Conservation (phyloP, 2,329 filamentous ascomycete species). For the Camptophora hylomeconis region DNA sequence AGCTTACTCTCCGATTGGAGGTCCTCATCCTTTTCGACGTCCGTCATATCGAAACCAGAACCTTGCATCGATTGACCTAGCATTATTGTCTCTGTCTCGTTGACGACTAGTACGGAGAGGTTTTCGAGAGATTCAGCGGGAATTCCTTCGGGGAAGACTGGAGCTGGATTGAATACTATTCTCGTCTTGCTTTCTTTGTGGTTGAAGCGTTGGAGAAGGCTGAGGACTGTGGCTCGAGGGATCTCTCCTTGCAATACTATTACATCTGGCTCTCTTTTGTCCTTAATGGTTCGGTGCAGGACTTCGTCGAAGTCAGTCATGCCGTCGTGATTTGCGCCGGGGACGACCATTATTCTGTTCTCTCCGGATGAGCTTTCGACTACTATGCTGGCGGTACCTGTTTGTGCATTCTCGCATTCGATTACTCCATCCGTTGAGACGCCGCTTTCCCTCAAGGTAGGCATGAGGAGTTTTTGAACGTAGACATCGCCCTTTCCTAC, state of each 20-base stretch:
- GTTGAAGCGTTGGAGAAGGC: constrained; percentile 36
- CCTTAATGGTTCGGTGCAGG: constrained; percentile 22
- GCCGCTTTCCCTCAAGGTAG: constrained; percentile 46
- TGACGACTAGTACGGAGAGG: constrained; percentile 71
- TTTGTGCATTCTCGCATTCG: constrained; percentile 36
- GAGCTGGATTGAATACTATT: constrained; percentile 78
- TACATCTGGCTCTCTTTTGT: constrained; percentile 40
- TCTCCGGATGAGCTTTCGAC: constrained; percentile 55
- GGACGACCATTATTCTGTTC: constrained; percentile 63
- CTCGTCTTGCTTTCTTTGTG: constrained; percentile 39
- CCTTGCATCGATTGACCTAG: constrained; percentile 40
- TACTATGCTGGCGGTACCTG: constrained; percentile 62
- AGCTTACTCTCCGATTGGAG: constrained; percentile 20
- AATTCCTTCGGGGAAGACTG: constrained; percentile 60
- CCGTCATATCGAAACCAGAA: constrained; percentile 6
- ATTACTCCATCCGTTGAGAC: constrained; percentile 46
- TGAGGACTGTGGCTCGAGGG: constrained; percentile 51
- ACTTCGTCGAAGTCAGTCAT: constrained; percentile 28
- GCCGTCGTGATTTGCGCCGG: constrained; percentile 52
- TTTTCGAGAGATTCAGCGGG: constrained; percentile 53
- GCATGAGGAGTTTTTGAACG: constrained; percentile 48
- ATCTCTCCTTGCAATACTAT: constrained; percentile 72
- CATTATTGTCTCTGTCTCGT: constrained; percentile 76
- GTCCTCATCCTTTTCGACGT: constrained; percentile 17
- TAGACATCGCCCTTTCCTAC: constrained; percentile 50